These are phyloP conservation scores for Ligustrum vulgare DNA, from an alignment of 257 asterid genomes.

Conservation along the genomic window DNA sequence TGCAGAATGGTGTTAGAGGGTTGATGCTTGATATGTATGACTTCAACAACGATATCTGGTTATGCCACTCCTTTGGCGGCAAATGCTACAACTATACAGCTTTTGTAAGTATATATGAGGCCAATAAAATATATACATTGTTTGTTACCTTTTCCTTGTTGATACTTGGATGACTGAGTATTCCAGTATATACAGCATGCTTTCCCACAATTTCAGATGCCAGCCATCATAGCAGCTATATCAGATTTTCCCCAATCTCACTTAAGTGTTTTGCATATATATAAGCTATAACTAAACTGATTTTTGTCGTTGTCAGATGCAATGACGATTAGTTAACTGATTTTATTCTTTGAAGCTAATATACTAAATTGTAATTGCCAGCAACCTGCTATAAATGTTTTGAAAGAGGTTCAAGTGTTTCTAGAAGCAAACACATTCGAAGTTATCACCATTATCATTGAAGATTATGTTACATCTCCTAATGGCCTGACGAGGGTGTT, in stretches of 20 bases:
- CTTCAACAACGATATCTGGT: slow-evolving; percentile 80
- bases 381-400: slow-evolving; percentile 78
- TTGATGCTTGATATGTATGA: slow-evolving; percentile 97
- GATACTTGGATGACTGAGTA: background rate
- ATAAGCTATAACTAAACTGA: background rate
- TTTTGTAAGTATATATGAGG: slow-evolving; percentile 61
- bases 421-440: slow-evolving; percentile 81
- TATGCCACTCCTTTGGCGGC: slow-evolving; percentile 92
- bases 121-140: too few species aligned
- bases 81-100: slow-evolving; percentile 86
- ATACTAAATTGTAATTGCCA: slow-evolving; percentile 30
- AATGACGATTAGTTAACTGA: background rate
- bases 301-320: background rate
- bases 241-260: background rate
- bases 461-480: slow-evolving; percentile 81
- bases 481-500: slow-evolving; percentile 71
- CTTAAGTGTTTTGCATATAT: background rate
- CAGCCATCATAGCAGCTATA: background rate
- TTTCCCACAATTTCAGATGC: background rate
- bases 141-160: slow-evolving; percentile 11
- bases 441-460: slow-evolving; percentile 82
- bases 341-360: slow-evolving; percentile 23
- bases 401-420: slow-evolving; percentile 76
- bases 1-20: slow-evolving; percentile 95
- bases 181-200: background rate